A percentile compares a stretch with the other conserved stretches of the same genome.
Evolutionary conservation across 306 rosid genomes (phyloP).

Genomic region (Styphnolobium japonicum): DNA sequence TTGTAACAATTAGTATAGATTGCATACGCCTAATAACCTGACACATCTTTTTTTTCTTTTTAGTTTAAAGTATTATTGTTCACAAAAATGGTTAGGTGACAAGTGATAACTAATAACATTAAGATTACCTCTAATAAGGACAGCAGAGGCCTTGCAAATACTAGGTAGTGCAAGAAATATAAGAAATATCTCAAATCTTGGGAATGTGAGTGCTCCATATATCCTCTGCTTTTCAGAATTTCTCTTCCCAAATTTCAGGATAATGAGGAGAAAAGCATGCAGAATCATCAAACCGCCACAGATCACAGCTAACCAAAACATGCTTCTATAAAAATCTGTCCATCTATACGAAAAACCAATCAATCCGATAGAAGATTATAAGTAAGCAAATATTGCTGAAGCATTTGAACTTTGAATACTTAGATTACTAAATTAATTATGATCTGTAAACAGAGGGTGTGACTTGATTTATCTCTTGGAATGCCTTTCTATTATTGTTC

Average conservation of each 20-base stretch:
- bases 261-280: constrained; percentile 59
- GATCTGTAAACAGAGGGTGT: background rate
- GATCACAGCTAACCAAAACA: constrained; percentile 82
- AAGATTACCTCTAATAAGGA: constrained; percentile 60
- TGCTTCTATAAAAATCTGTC: constrained; percentile 69
- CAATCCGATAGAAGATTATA: background rate
- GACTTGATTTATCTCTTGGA: background rate
- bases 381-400: background rate
- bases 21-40: background rate
- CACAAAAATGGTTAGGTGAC: background rate
- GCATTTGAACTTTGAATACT: background rate
- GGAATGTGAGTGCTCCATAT: constrained; percentile 78
- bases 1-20: background rate
- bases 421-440: background rate
- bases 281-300: constrained; percentile 63
- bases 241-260: constrained; percentile 65
- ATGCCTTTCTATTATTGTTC: background rate
- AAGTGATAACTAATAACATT: background rate
- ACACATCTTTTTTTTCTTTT: background rate
- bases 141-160: constrained; percentile 65
- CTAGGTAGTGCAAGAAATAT: constrained; percentile 74
- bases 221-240: constrained; percentile 44
- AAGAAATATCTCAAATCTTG: constrained; percentile 85
- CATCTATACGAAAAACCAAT: constrained; percentile 49
- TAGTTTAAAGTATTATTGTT: background rate